A percentile compares a stretch with the other conserved stretches of the same genome.
phyloP scores from a whole-genome alignment of 768 basidiomycete species.

The Russula emetica region DNA sequence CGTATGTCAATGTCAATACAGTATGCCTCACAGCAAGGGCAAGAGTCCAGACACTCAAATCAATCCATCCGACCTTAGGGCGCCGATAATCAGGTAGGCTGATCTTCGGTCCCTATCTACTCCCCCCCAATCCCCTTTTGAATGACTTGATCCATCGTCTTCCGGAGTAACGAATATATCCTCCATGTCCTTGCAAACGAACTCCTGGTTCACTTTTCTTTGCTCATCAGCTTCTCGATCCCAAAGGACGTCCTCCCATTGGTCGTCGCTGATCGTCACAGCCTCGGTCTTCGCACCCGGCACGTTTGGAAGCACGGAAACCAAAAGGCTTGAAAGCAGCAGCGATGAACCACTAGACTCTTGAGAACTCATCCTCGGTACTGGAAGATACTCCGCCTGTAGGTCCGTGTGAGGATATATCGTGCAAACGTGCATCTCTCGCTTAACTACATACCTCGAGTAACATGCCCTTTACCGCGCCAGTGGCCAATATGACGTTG shows the following conservation, averaged over 20 bases:
- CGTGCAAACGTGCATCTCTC: slow-evolving; percentile 3
- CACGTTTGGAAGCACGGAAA: slow-evolving; percentile 70
- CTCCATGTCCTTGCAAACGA: slow-evolving; percentile 36
- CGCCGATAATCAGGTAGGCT: slow-evolving; percentile 75
- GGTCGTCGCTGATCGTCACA: slow-evolving; percentile 69
- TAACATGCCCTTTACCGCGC: slow-evolving; percentile 77
- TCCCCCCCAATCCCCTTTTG: slow-evolving; percentile 68
- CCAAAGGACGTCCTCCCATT: slow-evolving; percentile 81
- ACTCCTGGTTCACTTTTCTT: slow-evolving; percentile 25
- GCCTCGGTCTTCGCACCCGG: slow-evolving; percentile 71
- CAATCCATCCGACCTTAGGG: slow-evolving; percentile 67
- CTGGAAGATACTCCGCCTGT: slow-evolving; percentile 78
- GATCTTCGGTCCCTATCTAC: slow-evolving; percentile 75
- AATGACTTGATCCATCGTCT: slow-evolving; percentile 46
- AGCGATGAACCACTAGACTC: slow-evolving; percentile 65
- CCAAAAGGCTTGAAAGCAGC: slow-evolving; percentile 67
- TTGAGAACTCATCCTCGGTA: slow-evolving; percentile 63
- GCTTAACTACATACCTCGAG: slow-evolving; percentile 54
- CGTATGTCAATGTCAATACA: too few relatives aligned
- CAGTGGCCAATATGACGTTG: slow-evolving; percentile 71
- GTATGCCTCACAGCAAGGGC: background rate
- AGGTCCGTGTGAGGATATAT: slow-evolving; percentile 1
- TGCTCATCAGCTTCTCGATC: slow-evolving; percentile 60
- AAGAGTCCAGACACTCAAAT: slow-evolving; percentile 35
- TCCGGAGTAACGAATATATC: slow-evolving; percentile 62